Evolutionary conservation across 2,329 filamentous ascomycete genomes (phyloP).

Genomic region (Chalaropsis ovoidea): DNA sequence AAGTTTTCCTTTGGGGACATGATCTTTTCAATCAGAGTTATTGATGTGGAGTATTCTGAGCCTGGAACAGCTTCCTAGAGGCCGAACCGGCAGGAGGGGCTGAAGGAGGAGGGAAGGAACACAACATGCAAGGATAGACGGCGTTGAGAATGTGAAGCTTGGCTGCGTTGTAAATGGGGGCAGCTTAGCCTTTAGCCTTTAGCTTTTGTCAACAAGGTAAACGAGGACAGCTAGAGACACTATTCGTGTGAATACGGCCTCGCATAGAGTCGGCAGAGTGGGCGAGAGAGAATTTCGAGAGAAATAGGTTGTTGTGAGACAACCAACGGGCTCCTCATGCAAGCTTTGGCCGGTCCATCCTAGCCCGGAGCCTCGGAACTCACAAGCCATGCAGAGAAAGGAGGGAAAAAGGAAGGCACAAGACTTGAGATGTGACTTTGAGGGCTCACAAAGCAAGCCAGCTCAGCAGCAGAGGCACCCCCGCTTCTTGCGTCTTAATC

Average conservation of each 20-base stretch:
- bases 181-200: no score
- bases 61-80: slow-evolving; percentile 10
- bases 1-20: not conserved
- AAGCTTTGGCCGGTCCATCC: not conserved
- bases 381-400: not conserved
- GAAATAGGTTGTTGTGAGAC: not conserved
- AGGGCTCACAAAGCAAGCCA: not conserved
- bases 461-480: not conserved
- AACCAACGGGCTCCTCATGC: not conserved
- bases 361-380: slow-evolving; percentile 1
- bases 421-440: not conserved
- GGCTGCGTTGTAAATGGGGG: no score
- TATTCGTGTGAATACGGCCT: not conserved
- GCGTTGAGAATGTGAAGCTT: not conserved
- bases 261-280: not conserved
- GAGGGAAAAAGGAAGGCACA: slow-evolving; percentile 4
- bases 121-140: not conserved
- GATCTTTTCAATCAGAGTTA: not conserved
- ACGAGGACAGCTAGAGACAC: no score
- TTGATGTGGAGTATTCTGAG: not conserved
- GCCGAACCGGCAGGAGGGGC: slow-evolving; percentile 1
- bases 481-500: not conserved
- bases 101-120: slow-evolving; percentile 1
- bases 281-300: not conserved
- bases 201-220: not conserved